phyloP scores from a whole-genome alignment of 2,329 filamentous ascomycete genomes.

The Zasmidium angulare region DNA sequence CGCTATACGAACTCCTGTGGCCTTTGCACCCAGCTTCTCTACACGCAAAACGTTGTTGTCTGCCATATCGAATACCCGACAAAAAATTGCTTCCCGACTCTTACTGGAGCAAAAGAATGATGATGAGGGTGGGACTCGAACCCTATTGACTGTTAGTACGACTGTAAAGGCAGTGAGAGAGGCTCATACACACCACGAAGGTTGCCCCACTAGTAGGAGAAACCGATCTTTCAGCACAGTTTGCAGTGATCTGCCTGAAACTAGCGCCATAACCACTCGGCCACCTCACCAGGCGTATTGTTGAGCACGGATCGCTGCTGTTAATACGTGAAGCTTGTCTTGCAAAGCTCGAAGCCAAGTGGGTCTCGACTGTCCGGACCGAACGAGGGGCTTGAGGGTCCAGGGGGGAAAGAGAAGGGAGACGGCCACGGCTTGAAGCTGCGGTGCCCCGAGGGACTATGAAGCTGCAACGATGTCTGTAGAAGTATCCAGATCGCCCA shows the following conservation, averaged over 20 bases:
- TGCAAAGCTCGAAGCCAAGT: background rate
- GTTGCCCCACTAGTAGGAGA: slow-evolving; percentile 28
- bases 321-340: background rate
- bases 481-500: no score
- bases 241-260: slow-evolving; percentile 19
- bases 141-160: no score
- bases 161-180: no score
- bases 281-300: slow-evolving; percentile 17
- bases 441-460: no score
- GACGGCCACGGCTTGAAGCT: background rate
- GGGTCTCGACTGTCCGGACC: background rate
- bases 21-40: no score
- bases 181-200: no score
- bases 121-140: slow-evolving; percentile 31
- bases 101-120: background rate
- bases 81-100: background rate
- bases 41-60: no score
- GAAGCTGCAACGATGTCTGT: no score
- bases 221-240: slow-evolving; percentile 19
- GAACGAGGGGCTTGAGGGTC: background rate
- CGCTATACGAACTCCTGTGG: no score
- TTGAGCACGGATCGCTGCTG: background rate
- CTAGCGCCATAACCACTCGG: slow-evolving; percentile 28
- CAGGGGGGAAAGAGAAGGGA: background rate
- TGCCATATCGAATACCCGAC: background rate